Evolutionary conservation across 2,329 filamentous ascomycete genomes (phyloP), one percentile per base, ranked within the genome.

Genomic region (Beauveria asiatica): DNA sequence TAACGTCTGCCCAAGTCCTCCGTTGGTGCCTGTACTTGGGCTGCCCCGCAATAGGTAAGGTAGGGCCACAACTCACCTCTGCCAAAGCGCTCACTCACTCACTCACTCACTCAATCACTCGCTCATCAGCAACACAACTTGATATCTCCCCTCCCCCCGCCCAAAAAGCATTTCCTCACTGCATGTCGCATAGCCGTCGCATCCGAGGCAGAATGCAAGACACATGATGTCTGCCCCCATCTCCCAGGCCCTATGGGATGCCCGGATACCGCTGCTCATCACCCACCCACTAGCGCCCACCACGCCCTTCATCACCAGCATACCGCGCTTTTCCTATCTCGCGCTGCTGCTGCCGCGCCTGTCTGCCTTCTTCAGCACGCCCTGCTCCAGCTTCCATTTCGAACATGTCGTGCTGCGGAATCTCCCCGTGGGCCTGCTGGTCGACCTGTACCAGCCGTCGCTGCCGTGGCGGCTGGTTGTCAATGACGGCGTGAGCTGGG

Each of bases 311-410:
- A 73, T 84, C 67, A 75, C 79, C 39, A 75, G 75, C 57, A 73
- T 84, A 61, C 81, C 83, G 51, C 81, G 83, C 65, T 83, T 85
- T 70, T 78, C 80, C 71, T 85, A 85, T 72, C 76, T 85, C 9
- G 78, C 83, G 11, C 74, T 84, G 62, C 75, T 85, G 37, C 74
- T 83, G 46, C 82, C 83, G 25, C 80, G 82, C 30, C 74, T 84
- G 51, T 72, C 76, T 1, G 71, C 77, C 63, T 84, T 78, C 70
- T 85, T 83, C 70, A 74, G 75, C 62, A 68, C 74, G 10, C 74
- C 80, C 3, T 83, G 81, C 71, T 83, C 80, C 37, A 83, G 80
- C 70, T 85, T 85, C 68, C 79, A 83, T 67, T 80, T 82, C 66
- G 80, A 83, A 62, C 75, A 79, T 58, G 73, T 83, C 17, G 77